Evolutionary conservation across 2,329 filamentous ascomycete genomes (phyloP).

Genomic region (Diaporthe citrichinensis): DNA sequence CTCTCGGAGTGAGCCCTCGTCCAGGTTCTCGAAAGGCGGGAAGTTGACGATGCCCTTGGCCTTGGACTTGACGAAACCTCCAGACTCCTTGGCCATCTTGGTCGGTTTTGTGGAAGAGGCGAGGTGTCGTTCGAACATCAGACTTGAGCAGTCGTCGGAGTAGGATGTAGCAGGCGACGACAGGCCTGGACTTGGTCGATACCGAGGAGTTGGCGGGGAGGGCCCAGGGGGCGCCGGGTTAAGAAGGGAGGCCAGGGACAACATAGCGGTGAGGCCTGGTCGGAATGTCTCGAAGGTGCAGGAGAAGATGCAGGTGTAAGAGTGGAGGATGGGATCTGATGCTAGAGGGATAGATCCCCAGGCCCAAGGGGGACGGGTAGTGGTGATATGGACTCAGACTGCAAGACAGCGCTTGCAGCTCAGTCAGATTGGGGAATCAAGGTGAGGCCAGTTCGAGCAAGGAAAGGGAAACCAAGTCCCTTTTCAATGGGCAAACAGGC

Average conservation of each 20-base stretch:
- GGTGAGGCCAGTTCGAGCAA: slow-evolving; percentile 37
- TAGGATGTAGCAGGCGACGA: slow-evolving; percentile 54
- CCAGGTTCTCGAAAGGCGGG: slow-evolving; percentile 78
- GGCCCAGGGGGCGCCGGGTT: slow-evolving; percentile 69
- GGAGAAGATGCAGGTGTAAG: slow-evolving; percentile 54
- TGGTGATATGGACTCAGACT: slow-evolving; percentile 51
- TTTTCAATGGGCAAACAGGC: slow-evolving; percentile 57
- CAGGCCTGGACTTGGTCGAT: slow-evolving; percentile 57
- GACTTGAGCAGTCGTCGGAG: slow-evolving; percentile 49
- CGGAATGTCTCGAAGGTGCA: slow-evolving; percentile 60
- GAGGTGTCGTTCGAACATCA: slow-evolving; percentile 48
- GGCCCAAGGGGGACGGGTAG: slow-evolving; percentile 37
- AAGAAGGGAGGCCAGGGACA: slow-evolving; percentile 76
- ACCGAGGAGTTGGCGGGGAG: slow-evolving; percentile 54
- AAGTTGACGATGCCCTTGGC: slow-evolving; percentile 80
- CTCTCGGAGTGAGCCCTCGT: slow-evolving; percentile 68
- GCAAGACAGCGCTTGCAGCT: slow-evolving; percentile 48
- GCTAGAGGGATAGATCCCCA: slow-evolving; percentile 41
- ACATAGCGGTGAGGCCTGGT: slow-evolving; percentile 63
- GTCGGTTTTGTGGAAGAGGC: slow-evolving; percentile 56
- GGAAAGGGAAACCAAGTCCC: slow-evolving; percentile 49
- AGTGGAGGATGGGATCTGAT: slow-evolving; percentile 48
- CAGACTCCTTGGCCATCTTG: slow-evolving; percentile 76
- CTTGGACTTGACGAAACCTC: slow-evolving; percentile 72
- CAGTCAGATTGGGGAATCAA: slow-evolving; percentile 43